Base-by-base conservation (phyloP, 495 filamentous ascomycete genomes). In the Neurospora sublineolata region DNA sequence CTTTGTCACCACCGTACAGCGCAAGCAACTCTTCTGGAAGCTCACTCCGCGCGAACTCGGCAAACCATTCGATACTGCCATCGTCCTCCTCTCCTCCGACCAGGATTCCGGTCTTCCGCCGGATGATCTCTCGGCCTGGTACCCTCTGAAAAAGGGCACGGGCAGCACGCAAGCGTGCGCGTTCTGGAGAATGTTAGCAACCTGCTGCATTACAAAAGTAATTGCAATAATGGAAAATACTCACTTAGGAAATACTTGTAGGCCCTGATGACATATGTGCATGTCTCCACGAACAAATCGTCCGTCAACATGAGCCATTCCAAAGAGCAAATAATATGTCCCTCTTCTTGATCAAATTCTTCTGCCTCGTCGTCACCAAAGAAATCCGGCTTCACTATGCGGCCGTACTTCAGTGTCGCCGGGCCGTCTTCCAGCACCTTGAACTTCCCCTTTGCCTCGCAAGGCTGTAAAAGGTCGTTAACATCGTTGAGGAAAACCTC, bases 301-400 rank as follows among this genome's bases (percentile, higher is more conserved):
- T 91, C 89, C 16, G 93, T 83, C 64, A 90, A 82, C 72, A 92
- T 80, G 77, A 93, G 90, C 95, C 95, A 99, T 75, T 97, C 92
- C 70, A 97, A 79, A 70, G 90, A 88, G 42, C 90, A 86, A 68
- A 97, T 93, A 71, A 97, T 82, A 52, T 86, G 81, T 67, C 91
- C 87, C 72, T 97, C 93, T 68, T 87, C 76, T 14, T 70, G n/a
- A 18, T 82, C 77, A 7, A 84, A 80, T 16, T 80, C 78, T 16
- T 88, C 86, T 18, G 88, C 77, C 23, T 64, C 30, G 46, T 87
- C 84, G 5, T 88, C 85, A 20, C 89, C 90, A 33, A 93, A 88
- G 74, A 92, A 89, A 71, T 89, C 87, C 30, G 85, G 85, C 74
- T 84, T 88, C 16, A 92, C 74, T 30, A 80, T 80, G 3, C 82